A percentile compares a stretch with the other conserved stretches of the same genome.
Conservation (phyloP, 495 filamentous ascomycete species). For the Pseudoneurospora amorphoporcata region DNA sequence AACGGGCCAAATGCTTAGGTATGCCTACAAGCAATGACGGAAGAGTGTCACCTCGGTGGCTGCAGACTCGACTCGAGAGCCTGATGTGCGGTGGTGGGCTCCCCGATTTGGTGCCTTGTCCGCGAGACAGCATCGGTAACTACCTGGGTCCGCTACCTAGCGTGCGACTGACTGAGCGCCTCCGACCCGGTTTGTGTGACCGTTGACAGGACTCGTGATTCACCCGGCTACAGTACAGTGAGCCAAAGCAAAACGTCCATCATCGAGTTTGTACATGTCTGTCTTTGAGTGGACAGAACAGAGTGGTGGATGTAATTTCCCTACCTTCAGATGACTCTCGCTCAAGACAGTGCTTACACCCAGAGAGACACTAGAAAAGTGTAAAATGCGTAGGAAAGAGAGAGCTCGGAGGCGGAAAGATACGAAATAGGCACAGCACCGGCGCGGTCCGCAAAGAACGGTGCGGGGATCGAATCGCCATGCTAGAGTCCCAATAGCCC, state of each 20-base stretch:
- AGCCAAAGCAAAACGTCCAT: background rate
- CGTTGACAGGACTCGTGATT: background rate
- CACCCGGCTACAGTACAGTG: background rate
- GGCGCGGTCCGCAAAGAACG: background rate
- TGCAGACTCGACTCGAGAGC: background rate
- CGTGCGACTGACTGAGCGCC: background rate
- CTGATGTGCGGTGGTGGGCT: background rate
- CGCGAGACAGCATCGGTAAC: slow-evolving; percentile 3
- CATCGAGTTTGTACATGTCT: background rate
- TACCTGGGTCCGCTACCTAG: background rate
- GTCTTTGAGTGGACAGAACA: background rate
- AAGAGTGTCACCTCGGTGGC: slow-evolving; percentile 1
- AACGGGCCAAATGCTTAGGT: background rate
- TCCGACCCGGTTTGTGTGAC: background rate
- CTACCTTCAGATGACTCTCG: background rate
- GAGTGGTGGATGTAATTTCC: background rate
- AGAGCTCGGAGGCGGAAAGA: background rate
- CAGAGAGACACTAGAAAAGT: background rate
- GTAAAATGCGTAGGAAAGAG: background rate
- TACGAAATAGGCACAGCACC: background rate
- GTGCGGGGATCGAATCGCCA: background rate
- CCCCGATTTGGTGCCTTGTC: slow-evolving; percentile 8
- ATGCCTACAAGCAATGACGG: background rate
- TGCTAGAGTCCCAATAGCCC: background rate
- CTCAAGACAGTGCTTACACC: background rate